A percentile compares a stretch with the other conserved stretches of the same genome.
These are phyloP conservation scores for Vigna reflexopilosa DNA, from an alignment of 306 rosid genomes.

Conservation along the genomic window DNA sequence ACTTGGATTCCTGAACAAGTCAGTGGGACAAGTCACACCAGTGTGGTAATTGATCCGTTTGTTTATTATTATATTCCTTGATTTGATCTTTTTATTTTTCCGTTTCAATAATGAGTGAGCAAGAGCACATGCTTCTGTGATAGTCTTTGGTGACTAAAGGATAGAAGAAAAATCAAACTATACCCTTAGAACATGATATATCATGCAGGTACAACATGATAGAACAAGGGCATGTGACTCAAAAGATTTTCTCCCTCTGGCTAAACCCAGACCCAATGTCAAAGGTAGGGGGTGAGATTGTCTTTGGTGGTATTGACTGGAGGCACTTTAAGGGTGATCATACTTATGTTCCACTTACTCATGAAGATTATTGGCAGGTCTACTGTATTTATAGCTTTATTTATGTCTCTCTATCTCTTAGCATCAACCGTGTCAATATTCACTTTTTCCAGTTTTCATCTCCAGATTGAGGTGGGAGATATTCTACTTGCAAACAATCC, in stretches of 20 bases:
- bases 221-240: slow-evolving; percentile 45
- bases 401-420: slow-evolving; percentile 1
- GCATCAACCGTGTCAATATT: slow-evolving; percentile 31
- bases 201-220: slow-evolving; percentile 53
- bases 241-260: slow-evolving; percentile 54
- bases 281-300: slow-evolving; percentile 60
- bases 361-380: slow-evolving; percentile 94
- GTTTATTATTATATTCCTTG: background rate
- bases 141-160: slow-evolving; percentile 11
- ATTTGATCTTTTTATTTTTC: slow-evolving; percentile 18
- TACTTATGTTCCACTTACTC: slow-evolving; percentile 82
- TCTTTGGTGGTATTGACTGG: slow-evolving; percentile 59
- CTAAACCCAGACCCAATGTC: slow-evolving; percentile 48
- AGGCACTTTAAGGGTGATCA: slow-evolving; percentile 75
- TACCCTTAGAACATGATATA: background rate
- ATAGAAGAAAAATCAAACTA: background rate
- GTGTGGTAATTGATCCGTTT: slow-evolving; percentile 47
- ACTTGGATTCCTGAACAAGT: slow-evolving; percentile 53
- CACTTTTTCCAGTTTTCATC: slow-evolving; percentile 22
- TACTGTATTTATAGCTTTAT: background rate
- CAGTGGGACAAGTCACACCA: slow-evolving; percentile 51
- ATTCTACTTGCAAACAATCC: slow-evolving; percentile 31
- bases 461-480: slow-evolving; percentile 47
- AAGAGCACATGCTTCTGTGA: background rate
- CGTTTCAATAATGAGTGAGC: slow-evolving; percentile 8